A percentile compares a stretch with the other conserved stretches of the same genome.
These are phyloP conservation scores for Penicillium sclerotigenum DNA, from an alignment of 2,329 filamentous ascomycete genomes.

Conservation along the genomic window DNA sequence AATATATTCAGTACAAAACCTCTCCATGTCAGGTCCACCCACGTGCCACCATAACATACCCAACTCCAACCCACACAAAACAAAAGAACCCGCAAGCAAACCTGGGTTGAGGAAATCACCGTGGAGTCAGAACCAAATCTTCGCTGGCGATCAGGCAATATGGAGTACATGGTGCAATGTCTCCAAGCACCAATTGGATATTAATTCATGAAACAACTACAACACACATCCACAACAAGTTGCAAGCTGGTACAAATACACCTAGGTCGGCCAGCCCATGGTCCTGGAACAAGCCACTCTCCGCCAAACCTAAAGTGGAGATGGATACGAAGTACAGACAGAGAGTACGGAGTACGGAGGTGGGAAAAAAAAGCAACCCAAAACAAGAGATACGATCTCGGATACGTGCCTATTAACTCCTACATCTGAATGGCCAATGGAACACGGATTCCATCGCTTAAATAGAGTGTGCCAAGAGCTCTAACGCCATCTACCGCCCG, in stretches of 20 bases:
- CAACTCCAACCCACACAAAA: background rate
- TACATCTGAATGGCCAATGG: background rate
- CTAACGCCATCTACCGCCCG: background rate
- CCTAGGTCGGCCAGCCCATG: background rate
- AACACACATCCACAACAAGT: background rate
- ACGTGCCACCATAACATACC: background rate
- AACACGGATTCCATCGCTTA: background rate
- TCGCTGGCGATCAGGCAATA: background rate
- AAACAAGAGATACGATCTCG: background rate
- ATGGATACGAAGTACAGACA: background rate
- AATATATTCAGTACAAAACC: background rate
- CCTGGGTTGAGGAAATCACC: background rate
- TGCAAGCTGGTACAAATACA: background rate
- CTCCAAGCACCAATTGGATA: background rate
- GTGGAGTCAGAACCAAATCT: background rate
- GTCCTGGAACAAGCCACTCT: background rate
- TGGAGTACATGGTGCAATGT: background rate
- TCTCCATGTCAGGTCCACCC: background rate
- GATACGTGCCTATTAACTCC: background rate
- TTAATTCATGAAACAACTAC: background rate
- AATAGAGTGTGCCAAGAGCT: background rate
- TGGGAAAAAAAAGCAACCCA: no score
- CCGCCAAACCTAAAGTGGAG: slow-evolving; percentile 1
- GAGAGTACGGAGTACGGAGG: no score
- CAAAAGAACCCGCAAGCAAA: background rate